Base-by-base conservation (phyloP, 2,329 filamentous ascomycete genomes). In the Tolypocladium album region DNA sequence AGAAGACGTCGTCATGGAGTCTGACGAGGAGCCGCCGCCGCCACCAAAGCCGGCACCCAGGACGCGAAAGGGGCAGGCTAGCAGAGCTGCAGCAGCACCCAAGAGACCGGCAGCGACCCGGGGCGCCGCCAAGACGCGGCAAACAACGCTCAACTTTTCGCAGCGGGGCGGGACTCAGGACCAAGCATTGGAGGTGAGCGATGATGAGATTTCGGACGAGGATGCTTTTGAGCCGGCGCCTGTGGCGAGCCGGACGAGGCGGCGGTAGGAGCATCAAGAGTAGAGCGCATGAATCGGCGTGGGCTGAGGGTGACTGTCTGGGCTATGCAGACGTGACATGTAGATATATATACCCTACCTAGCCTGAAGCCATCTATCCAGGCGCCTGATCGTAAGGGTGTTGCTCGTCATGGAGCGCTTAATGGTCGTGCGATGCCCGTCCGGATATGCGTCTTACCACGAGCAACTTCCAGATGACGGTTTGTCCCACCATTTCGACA, bases 171-270 rank as follows among this genome's bases (percentile, higher is more conserved):
- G 72, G 9, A 74, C 76, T 38, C 77, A 81, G 63, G 71, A 78
- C 40, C 75, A 78, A 43, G 75, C 77, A n/a, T 67, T 82, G 20
- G 83, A 86, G 67, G 81, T 87, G 59, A 87, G 84, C 62, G 84
- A 86, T 61, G 85, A 88, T 67, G 84, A 86, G 69, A 85, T 88
- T 53, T 83, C 80, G 0, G 82, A 85, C 60, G 82, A 85, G 52
- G 82, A 85, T 69, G 73, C 78, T 0, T 87, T 88, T 69, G 83
- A 86, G 69, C 75, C 81, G 7, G 75, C 79, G 57, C 78, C 78
- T 0, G 64, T 68, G 15, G 64, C 72, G 22, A 70, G 66, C n/a
- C 65, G 71, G 58, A 70, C 70, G 7, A 69, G 72, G 56, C 68
- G 69, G 55, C 66, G 70, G 58, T 72, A 52, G 17, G 15, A 2